Evolutionary conservation across 805 yeast species (phyloP).

Genomic region (Cyberlindnera samutprakarnensis): DNA sequence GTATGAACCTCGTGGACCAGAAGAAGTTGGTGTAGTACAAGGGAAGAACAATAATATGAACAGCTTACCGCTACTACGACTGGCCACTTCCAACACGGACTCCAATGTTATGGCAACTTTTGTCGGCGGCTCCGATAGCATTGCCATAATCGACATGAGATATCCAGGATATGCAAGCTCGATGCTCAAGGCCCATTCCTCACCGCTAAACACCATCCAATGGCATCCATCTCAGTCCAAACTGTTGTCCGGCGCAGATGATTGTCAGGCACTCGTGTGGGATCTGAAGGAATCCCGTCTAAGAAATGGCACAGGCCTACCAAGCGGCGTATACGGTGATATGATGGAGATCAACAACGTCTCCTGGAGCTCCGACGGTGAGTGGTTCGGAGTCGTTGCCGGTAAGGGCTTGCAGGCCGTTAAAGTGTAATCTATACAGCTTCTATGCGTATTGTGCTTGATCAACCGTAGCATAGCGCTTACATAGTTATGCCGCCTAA

Average conservation of each 20-base stretch:
- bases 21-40: background rate
- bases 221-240: slow-evolving; percentile 80
- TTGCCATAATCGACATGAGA: slow-evolving; percentile 74
- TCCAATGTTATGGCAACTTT: slow-evolving; percentile 79
- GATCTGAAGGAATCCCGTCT: slow-evolving; percentile 31
- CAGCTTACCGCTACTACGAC: slow-evolving; percentile 40
- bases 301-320: slow-evolving; percentile 12
- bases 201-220: slow-evolving; percentile 60
- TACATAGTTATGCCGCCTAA: no score
- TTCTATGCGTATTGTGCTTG: no score
- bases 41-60: background rate
- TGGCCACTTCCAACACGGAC: slow-evolving; percentile 75
- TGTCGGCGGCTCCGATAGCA: slow-evolving; percentile 58
- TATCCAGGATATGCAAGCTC: slow-evolving; percentile 78
- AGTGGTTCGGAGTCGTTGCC: slow-evolving; percentile 65
- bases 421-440: no score
- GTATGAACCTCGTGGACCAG: slow-evolving; percentile 57
- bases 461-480: no score
- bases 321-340: slow-evolving; percentile 48
- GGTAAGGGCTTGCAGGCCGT: slow-evolving; percentile 31
- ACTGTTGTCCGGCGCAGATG: slow-evolving; percentile 60
- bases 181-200: slow-evolving; percentile 60
- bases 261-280: slow-evolving; percentile 67
- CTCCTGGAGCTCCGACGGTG: slow-evolving; percentile 65
- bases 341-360: slow-evolving; percentile 69